Evolutionary conservation across 805 yeast species (phyloP).

Genomic region (Sugiyamaella lignohabitans): DNA sequence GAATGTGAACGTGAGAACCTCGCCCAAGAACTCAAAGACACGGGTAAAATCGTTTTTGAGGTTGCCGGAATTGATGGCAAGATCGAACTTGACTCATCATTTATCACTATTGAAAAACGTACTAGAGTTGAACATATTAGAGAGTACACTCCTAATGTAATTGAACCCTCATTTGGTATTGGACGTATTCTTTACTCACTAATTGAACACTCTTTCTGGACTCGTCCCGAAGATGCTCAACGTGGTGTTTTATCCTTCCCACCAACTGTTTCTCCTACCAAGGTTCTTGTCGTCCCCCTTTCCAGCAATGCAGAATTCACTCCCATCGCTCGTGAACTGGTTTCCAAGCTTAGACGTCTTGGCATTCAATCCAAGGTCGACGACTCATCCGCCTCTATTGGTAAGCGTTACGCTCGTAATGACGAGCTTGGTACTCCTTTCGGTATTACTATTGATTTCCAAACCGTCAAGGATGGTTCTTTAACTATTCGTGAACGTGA

Average conservation of each 20-base stretch:
- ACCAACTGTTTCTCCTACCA: conserved; percentile 95
- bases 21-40: conserved; percentile 55
- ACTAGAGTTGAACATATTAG: conserved; percentile 83
- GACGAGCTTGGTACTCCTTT: conserved; percentile 99
- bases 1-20: conserved; percentile 80
- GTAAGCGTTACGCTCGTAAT: conserved; percentile 96
- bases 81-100: conserved; percentile 65
- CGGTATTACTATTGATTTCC: conserved; percentile 96
- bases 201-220: conserved; percentile 93
- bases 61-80: conserved; percentile 57
- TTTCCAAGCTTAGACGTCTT: conserved; percentile 62
- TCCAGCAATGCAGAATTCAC: conserved; percentile 74
- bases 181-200: conserved; percentile 93
- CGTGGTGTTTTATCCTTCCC: conserved; percentile 90
- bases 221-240: conserved; percentile 81
- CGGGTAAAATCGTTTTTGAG: conserved; percentile 57
- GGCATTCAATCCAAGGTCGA: conserved; percentile 94
- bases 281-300: conserved; percentile 90
- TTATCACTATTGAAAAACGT: conserved; percentile 70
- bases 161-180: conserved; percentile 98
- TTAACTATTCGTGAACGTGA: conserved; percentile 97
- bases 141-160: conserved; percentile 94
- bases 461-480: conserved; percentile 77
- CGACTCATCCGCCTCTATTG: conserved; percentile 95
- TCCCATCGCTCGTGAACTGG: conserved; percentile 66